Percentiles rank a stretch among this genome's conserved stretches.
These are phyloP conservation scores for Hortaea sp. DNA, from an alignment of 2,329 filamentous ascomycete genomes.

Conservation along the genomic window DNA sequence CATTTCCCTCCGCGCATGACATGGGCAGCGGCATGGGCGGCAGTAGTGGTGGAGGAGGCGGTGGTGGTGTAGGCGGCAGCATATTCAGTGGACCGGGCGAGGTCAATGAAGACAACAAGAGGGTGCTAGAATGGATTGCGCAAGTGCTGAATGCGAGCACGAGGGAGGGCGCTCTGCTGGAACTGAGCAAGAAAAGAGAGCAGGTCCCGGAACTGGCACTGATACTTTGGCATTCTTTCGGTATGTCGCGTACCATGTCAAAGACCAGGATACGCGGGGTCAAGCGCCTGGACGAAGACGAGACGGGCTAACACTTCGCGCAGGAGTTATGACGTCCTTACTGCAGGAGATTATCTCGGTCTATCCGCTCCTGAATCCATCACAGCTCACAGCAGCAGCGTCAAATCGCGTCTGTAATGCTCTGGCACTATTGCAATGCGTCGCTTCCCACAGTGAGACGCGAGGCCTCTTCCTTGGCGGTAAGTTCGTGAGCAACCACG, in stretches of 20 bases:
- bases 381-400: slow-evolving; percentile 91
- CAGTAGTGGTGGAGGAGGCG: slow-evolving; percentile 6
- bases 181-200: slow-evolving; percentile 96
- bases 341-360: slow-evolving; percentile 98
- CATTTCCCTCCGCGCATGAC: background rate
- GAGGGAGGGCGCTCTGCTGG: slow-evolving; percentile 80
- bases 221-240: slow-evolving; percentile 97
- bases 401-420: slow-evolving; percentile 97
- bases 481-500: slow-evolving; percentile 33
- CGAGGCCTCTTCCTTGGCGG: slow-evolving; percentile 87
- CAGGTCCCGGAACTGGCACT: slow-evolving; percentile 93
- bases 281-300: background rate
- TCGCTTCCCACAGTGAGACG: slow-evolving; percentile 95
- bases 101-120: slow-evolving; percentile 69
- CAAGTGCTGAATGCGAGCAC: slow-evolving; percentile 81
- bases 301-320: too few species aligned
- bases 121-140: slow-evolving; percentile 86
- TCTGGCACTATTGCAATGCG: slow-evolving; percentile 87
- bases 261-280: background rate
- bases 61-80: background rate
- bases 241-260: slow-evolving; percentile 41
- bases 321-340: slow-evolving; percentile 81
- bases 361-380: slow-evolving; percentile 91
- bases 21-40: slow-evolving; percentile 4
- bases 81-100: slow-evolving; percentile 1